phyloP scores from a whole-genome alignment of 2,329 filamentous ascomycete genomes.

The Penicillium freii region DNA sequence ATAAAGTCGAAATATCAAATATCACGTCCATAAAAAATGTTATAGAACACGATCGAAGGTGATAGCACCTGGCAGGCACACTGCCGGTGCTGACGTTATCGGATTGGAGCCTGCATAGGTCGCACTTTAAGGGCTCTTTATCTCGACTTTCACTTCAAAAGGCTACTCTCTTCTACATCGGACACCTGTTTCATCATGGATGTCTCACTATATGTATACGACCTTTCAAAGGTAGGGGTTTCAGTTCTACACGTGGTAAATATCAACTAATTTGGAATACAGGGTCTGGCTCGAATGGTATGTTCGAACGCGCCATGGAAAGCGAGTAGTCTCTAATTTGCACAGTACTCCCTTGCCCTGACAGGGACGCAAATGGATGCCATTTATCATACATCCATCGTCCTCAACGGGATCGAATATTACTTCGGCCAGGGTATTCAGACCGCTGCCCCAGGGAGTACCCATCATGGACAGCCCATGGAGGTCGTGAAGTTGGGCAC shows the following conservation, averaged over 20 bases:
- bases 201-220: conserved; percentile 74
- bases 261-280: conserved; percentile 20
- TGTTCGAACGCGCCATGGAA: conserved; percentile 11
- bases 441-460: conserved; percentile 73
- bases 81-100: conserved; percentile 30
- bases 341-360: conserved; percentile 56
- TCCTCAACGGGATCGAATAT: conserved; percentile 82
- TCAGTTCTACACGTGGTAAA: conserved; percentile 19
- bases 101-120: conserved; percentile 19
- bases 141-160: background rate
- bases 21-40: background rate
- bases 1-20: background rate
- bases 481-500: conserved; percentile 71
- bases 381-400: conserved; percentile 90
- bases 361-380: conserved; percentile 77
- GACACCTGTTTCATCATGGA: conserved; percentile 55
- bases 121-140: background rate
- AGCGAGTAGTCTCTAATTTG: conserved; percentile 13
- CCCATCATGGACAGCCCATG: conserved; percentile 82
- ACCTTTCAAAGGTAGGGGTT: conserved; percentile 59
- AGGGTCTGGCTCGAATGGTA: conserved; percentile 57
- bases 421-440: conserved; percentile 87
- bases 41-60: conserved; percentile 23
- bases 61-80: conserved; percentile 5
- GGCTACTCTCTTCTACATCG: background rate